Evolutionary conservation across 164 flowering plant genomes (phyloP).

Genomic region (Houttuynia cordata): DNA sequence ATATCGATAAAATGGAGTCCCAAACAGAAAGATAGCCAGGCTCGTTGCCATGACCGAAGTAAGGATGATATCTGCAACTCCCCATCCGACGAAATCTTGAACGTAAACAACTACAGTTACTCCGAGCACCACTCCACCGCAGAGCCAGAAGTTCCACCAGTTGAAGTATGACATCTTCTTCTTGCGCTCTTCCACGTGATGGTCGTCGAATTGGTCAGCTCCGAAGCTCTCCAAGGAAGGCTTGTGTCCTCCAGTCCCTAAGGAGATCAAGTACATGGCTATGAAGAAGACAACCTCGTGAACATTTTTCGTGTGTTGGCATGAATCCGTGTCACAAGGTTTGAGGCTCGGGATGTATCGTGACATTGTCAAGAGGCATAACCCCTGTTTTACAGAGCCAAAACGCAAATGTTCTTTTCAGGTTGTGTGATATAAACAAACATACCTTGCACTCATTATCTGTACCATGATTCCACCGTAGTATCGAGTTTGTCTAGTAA

Average conservation of each 20-base stretch:
- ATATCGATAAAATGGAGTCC: slow-evolving; percentile 61
- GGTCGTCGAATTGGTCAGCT: slow-evolving; percentile 91
- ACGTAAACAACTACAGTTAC: slow-evolving; percentile 72
- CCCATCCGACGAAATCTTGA: slow-evolving; percentile 79
- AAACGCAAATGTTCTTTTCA: background rate
- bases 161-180: slow-evolving; percentile 89
- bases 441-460: background rate
- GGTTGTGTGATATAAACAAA: background rate
- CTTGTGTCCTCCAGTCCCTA: slow-evolving; percentile 90
- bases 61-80: slow-evolving; percentile 48
- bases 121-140: slow-evolving; percentile 56
- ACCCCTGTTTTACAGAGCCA: slow-evolving; percentile 44
- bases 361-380: slow-evolving; percentile 54
- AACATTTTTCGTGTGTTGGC: slow-evolving; percentile 36
- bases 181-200: slow-evolving; percentile 51
- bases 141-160: slow-evolving; percentile 84
- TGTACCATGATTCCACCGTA: too few species aligned
- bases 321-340: slow-evolving; percentile 29
- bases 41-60: slow-evolving; percentile 41
- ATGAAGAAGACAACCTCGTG: slow-evolving; percentile 61
- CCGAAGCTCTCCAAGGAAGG: slow-evolving; percentile 92
- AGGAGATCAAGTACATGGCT: slow-evolving; percentile 65
- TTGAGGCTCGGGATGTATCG: slow-evolving; percentile 42
- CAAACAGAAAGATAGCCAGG: slow-evolving; percentile 36
- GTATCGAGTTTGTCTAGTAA: too few species aligned